Evolutionary conservation across 2,329 filamentous ascomycete species (phyloP).

Genomic region (Teratosphaeria gauchensis): DNA sequence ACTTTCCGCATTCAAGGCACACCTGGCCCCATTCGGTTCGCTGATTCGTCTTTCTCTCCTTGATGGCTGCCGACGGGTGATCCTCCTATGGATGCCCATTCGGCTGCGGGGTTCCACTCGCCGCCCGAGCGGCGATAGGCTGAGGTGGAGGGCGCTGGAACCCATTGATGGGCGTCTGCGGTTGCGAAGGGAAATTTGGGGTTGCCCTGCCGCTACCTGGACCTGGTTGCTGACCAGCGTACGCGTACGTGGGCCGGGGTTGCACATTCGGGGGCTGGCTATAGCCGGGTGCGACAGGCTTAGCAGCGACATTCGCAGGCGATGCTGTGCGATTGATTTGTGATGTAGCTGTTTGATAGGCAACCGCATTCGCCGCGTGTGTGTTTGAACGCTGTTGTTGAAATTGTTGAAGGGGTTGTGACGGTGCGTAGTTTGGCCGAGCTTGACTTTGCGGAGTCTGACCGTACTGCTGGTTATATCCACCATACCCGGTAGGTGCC

Average conservation of each 20-base stretch:
- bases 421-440: slow-evolving; percentile 11
- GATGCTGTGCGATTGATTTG: slow-evolving; percentile 18
- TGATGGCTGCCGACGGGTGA: neutral
- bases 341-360: slow-evolving; percentile 15
- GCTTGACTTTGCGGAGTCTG: slow-evolving; percentile 15
- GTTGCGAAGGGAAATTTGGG: slow-evolving; percentile 3
- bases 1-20: neutral
- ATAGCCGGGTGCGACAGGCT: slow-evolving; percentile 1
- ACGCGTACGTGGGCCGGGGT: slow-evolving; percentile 1
- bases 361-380: slow-evolving; percentile 13
- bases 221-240: slow-evolving; percentile 1
- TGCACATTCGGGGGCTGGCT: neutral
- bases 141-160: slow-evolving; percentile 3
- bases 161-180: slow-evolving; percentile 7
- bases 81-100: slow-evolving; percentile 11
- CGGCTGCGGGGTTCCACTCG: slow-evolving; percentile 18
- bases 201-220: slow-evolving; percentile 4
- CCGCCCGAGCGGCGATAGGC: slow-evolving; percentile 8
- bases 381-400: slow-evolving; percentile 13
- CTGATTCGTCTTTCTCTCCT: neutral
- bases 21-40: neutral
- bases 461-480: slow-evolving; percentile 12
- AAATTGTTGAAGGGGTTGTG: slow-evolving; percentile 15
- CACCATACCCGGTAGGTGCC: slow-evolving; percentile 11
- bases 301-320: slow-evolving; percentile 13